Base-by-base conservation (phyloP, 2,329 filamentous ascomycete genomes). In the Colletotrichum kahawae region DNA sequence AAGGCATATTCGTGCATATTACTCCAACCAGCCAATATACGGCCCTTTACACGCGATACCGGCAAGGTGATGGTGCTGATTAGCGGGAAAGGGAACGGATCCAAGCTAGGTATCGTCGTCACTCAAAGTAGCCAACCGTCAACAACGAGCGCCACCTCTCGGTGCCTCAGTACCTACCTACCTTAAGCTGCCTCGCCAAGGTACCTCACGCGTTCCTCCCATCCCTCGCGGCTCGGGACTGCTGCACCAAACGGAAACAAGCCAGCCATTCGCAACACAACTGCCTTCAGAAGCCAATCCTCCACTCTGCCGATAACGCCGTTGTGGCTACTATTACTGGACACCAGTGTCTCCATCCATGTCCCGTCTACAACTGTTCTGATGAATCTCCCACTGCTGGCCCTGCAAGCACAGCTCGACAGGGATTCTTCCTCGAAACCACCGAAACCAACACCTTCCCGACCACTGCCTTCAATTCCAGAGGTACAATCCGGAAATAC, bases 391-490 rank as follows among this genome's bases (percentile, higher is more conserved):
- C 29, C 43, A 31, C 56, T 29, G 27, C 31, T 60, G 60, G 59
- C 36, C 48, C 57, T 48, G 57, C 7, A 48, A 69, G 51, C 34
- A 69, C 65, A 33, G 57, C 48, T 33, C 21, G n/a, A 38, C 72
- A 72, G 57, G 69, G 69, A 48, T 75, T 48, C 18, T 36, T 18
- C 43, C 64, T 64, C 63, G 33, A 75, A 75, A 67, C 38, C 69
- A 48, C 69, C 72, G 72, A 57, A 64, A 57, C 68, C 69, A 75
- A 38, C 27, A 65, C 16, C 33, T 12, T 38, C 12, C 21, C n/a
- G 29, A 24, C 24, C 18, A n/a, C 34, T 10, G 16, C 21, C 62
- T 12, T 29, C 24, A 51, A 29, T 43, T 21, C n/a, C 43, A 48
- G 43, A 48, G 43, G 43, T 21, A 48, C n/a, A 48, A 13, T 14